phyloP scores from a whole-genome alignment of 2,329 filamentous ascomycete genomes.

The Colletotrichum spaethianum region DNA sequence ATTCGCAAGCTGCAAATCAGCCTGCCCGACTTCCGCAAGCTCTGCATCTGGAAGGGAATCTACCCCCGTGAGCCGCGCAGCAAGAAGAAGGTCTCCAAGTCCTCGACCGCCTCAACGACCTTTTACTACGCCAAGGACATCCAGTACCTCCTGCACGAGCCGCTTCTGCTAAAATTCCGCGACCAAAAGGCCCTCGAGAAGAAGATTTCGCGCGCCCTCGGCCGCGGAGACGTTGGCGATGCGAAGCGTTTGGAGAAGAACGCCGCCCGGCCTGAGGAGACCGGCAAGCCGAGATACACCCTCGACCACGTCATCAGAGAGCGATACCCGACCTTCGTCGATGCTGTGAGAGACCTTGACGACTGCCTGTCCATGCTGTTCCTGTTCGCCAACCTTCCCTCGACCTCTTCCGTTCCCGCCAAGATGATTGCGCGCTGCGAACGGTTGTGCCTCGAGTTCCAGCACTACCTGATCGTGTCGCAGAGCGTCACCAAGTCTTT shows the following conservation, averaged over 20 bases:
- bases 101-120: conserved; percentile 89
- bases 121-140: conserved; percentile 96
- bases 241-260: conserved; percentile 89
- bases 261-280: conserved; percentile 90
- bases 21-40: conserved; percentile 94
- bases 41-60: conserved; percentile 99
- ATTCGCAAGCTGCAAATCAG: conserved; percentile 98
- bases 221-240: conserved; percentile 90
- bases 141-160: conserved; percentile 97
- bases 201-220: conserved; percentile 95
- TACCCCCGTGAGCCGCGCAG: conserved; percentile 97
- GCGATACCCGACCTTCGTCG: conserved; percentile 96
- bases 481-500: conserved; percentile 96
- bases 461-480: conserved; percentile 96
- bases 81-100: conserved; percentile 97
- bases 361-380: conserved; percentile 98
- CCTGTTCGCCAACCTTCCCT: conserved; percentile 96
- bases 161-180: conserved; percentile 92
- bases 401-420: conserved; percentile 88
- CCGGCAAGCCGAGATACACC: conserved; percentile 88
- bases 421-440: conserved; percentile 98
- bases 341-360: conserved; percentile 93
- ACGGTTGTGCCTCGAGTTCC: conserved; percentile 92
- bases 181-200: conserved; percentile 97
- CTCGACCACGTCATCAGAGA: conserved; percentile 98